These are phyloP conservation scores for Quercus engelmannii DNA, from an alignment of 306 rosid species.

Conservation along the genomic window DNA sequence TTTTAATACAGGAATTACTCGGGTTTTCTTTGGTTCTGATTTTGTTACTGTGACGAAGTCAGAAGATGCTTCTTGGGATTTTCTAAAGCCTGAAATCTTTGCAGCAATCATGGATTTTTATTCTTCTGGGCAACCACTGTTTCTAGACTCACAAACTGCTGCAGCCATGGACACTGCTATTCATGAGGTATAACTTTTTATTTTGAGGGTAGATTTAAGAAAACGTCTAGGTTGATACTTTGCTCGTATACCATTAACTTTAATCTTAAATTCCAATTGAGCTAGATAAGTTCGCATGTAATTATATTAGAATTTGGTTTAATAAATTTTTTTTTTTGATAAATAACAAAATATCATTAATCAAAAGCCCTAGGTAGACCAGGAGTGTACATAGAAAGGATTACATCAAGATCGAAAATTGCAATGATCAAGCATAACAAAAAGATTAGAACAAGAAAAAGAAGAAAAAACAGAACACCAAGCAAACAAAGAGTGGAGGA, in stretches of 20 bases:
- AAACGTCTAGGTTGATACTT: background rate
- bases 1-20: conserved; percentile 44
- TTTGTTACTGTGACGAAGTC: conserved; percentile 89
- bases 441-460: no score
- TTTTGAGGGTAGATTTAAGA: background rate
- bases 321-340: background rate
- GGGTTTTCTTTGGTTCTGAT: conserved; percentile 94
- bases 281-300: background rate
- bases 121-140: conserved; percentile 84
- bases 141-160: conserved; percentile 72
- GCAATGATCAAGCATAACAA: no score
- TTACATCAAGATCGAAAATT: no score
- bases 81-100: conserved; percentile 84
- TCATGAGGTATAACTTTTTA: conserved; percentile 44
- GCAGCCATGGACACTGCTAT: conserved; percentile 91
- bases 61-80: conserved; percentile 77
- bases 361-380: no score
- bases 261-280: background rate
- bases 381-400: no score
- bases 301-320: background rate
- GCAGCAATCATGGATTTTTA: conserved; percentile 95
- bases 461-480: no score
- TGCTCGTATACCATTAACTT: background rate
- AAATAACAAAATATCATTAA: no score
- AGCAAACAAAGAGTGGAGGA: no score